Percentiles rank a stretch among this genome's conserved stretches.
These are phyloP conservation scores for Mycosphaerella sp. DNA, from an alignment of 2,329 filamentous ascomycete species.

Conservation along the genomic window DNA sequence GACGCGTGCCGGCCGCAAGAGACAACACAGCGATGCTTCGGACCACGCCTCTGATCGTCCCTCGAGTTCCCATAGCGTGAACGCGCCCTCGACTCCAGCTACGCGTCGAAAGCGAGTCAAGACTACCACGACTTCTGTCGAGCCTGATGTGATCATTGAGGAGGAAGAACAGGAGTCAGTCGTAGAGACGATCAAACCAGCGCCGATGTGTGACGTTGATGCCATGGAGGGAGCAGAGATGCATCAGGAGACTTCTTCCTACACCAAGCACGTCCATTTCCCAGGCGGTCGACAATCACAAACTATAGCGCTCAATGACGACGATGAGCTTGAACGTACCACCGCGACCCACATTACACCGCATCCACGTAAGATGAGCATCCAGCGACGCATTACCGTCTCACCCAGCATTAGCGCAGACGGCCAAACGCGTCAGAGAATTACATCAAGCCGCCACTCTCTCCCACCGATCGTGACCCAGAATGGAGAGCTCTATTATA, in stretches of 20 bases:
- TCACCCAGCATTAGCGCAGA: constrained; percentile 23
- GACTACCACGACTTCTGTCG: constrained; percentile 19
- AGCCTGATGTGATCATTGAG: constrained; percentile 27
- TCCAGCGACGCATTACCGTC: constrained; percentile 31
- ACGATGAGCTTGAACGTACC: constrained; percentile 15
- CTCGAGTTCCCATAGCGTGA: constrained; percentile 21
- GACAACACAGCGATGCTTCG: constrained; percentile 28
- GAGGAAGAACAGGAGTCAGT: constrained; percentile 23
- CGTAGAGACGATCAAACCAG: constrained; percentile 1
- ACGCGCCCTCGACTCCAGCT: constrained; percentile 15
- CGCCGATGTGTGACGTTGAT: constrained; percentile 9
- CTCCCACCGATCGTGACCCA: constrained; percentile 28
- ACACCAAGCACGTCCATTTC: constrained; percentile 30
- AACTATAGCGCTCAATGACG: constrained; percentile 13
- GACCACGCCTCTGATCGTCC: constrained; percentile 22
- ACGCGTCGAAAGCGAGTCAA: constrained; percentile 26
- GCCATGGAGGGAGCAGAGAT: constrained; percentile 16
- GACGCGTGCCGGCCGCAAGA: constrained; percentile 24
- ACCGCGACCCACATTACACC: constrained; percentile 33
- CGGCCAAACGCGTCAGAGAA: constrained; percentile 20
- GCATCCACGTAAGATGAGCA: constrained; percentile 25
- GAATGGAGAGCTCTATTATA: constrained; percentile 18
- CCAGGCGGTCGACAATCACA: constrained; percentile 17
- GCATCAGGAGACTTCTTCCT: constrained; percentile 14
- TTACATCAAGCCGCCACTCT: constrained; percentile 30